A percentile compares a stretch with the other conserved stretches of the same genome.
Evolutionary conservation across 352 stramenopile species (phyloP).

Genomic region (Globisporangium spiculum): DNA sequence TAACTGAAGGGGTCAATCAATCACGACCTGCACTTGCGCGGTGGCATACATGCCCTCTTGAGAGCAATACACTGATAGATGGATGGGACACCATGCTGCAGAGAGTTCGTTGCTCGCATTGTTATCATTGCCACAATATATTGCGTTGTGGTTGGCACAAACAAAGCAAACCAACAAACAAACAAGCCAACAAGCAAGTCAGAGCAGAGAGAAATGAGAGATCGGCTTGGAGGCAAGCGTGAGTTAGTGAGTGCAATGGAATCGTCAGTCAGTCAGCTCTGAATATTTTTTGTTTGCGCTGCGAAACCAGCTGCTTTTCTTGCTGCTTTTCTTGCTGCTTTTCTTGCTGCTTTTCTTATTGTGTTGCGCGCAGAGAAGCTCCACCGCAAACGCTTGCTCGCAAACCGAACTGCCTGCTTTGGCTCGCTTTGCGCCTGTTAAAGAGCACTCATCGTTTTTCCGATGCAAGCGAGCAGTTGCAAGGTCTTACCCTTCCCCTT

Average conservation of each 20-base stretch:
- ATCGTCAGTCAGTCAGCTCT: background rate
- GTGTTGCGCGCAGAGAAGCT: background rate
- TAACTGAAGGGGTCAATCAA: too few relatives aligned
- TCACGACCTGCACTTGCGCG: too few relatives aligned
- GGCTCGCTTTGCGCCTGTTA: background rate
- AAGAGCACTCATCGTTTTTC: background rate
- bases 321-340: background rate
- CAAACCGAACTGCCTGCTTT: background rate
- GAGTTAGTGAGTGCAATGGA: background rate
- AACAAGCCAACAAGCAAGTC: background rate
- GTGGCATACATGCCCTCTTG: too few relatives aligned
- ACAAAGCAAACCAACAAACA: background rate
- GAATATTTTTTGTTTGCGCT: slow-evolving; percentile 3
- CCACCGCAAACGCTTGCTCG: background rate
- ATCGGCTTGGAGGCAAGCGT: background rate
- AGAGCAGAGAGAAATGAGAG: background rate
- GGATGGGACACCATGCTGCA: background rate
- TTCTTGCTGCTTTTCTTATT: background rate
- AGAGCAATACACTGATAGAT: background rate
- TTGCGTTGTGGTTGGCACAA: background rate
- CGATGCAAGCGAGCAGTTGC: background rate
- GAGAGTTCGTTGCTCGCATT: background rate
- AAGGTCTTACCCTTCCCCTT: background rate
- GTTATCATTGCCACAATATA: background rate
- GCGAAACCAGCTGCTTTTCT: background rate